These are phyloP conservation scores for Bacterosira constricta DNA, from an alignment of 108 stramenopile species.

Conservation along the genomic window DNA sequence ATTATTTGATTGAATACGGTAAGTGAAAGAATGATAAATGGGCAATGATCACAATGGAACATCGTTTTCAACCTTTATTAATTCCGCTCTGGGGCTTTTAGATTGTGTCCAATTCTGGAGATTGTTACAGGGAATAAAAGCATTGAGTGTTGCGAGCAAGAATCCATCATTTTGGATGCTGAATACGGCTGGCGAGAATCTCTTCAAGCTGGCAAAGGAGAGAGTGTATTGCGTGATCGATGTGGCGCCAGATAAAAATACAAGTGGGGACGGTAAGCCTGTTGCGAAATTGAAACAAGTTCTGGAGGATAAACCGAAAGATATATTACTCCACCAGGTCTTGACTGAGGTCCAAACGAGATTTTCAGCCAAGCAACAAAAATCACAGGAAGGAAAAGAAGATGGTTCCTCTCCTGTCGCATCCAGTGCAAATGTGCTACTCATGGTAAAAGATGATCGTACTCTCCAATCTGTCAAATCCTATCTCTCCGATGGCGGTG, in stretches of 20 bases:
- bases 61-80: not conserved
- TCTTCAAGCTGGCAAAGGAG: conserved; percentile 91
- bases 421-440: conserved; percentile 56
- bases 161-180: conserved; percentile 91
- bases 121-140: conserved; percentile 76
- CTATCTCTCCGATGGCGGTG: conserved; percentile 62
- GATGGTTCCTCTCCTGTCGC: conserved; percentile 1
- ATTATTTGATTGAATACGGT: conserved; percentile 82
- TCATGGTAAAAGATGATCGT: conserved; percentile 92
- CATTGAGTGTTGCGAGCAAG: conserved; percentile 60
- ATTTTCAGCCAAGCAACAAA: conserved; percentile 30
- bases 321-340: conserved; percentile 80
- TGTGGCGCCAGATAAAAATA: conserved; percentile 45
- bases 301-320: conserved; percentile 95
- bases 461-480: conserved; percentile 69
- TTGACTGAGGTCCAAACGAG: conserved; percentile 81
- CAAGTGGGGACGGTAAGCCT: conserved; percentile 35
- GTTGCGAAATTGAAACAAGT: conserved; percentile 62
- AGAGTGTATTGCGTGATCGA: conserved; percentile 74
- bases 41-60: not conserved
- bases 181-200: conserved; percentile 82
- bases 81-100: not conserved
- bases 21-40: not conserved
- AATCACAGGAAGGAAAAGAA: not conserved
- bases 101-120: conserved; percentile 93